Percentiles rank a stretch among this genome's conserved stretches.
Evolutionary conservation across 1,284 basidiomycete genomes (phyloP).

Genomic region (Melampsora larici-populina): DNA sequence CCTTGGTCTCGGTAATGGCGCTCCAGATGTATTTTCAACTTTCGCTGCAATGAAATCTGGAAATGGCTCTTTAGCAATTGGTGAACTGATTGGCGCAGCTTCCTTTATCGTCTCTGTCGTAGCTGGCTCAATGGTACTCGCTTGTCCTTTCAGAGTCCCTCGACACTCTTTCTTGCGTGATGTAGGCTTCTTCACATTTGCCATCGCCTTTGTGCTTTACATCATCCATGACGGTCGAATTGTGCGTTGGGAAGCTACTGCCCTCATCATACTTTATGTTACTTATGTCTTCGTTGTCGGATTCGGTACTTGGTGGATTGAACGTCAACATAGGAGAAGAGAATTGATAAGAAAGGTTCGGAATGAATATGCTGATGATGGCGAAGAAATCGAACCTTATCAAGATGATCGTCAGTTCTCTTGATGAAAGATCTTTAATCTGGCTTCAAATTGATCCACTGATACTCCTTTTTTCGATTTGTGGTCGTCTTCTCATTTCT

Average conservation of each 20-base stretch:
- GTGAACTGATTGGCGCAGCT: slow-evolving; percentile 90
- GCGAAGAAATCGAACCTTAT: slow-evolving; percentile 33
- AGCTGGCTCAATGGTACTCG: slow-evolving; percentile 88
- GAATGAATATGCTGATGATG: slow-evolving; percentile 42
- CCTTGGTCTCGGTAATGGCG: slow-evolving; percentile 78
- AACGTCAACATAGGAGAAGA: slow-evolving; percentile 59
- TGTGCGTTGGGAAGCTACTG: slow-evolving; percentile 67
- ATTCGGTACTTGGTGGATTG: slow-evolving; percentile 69
- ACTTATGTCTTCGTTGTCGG: slow-evolving; percentile 76
- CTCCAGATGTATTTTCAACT: slow-evolving; percentile 68
- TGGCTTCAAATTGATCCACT: not conserved
- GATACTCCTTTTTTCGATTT: not conserved
- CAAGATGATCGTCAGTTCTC: slow-evolving; percentile 40
- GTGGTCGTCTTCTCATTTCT: not conserved
- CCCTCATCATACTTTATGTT: slow-evolving; percentile 72
- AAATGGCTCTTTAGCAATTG: slow-evolving; percentile 84
- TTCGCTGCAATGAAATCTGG: slow-evolving; percentile 84
- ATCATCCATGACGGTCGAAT: slow-evolving; percentile 78
- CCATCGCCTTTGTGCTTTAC: slow-evolving; percentile 68
- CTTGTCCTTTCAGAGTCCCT: slow-evolving; percentile 83
- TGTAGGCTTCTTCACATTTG: slow-evolving; percentile 83
- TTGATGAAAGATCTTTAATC: not conserved
- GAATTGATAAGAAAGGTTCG: slow-evolving; percentile 23
- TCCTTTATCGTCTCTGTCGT: slow-evolving; percentile 94
- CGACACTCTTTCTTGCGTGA: slow-evolving; percentile 81